Evolutionary conservation across 1,284 basidiomycete species (phyloP).

Genomic region (Fomitopsis betulina): DNA sequence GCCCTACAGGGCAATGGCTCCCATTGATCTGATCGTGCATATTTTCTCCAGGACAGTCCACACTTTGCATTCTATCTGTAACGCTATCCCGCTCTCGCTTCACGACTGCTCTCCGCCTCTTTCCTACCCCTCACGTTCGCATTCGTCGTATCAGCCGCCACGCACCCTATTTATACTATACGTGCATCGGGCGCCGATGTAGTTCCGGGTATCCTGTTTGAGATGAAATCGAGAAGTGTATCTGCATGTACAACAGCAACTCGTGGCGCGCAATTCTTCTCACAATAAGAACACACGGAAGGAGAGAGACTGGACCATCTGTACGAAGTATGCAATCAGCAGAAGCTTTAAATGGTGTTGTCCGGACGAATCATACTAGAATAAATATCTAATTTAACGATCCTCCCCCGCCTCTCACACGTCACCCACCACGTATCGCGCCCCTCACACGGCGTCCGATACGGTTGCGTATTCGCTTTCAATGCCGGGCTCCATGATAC

Average conservation of each 20-base stretch:
- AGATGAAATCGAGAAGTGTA: neutral
- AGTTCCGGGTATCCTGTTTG: neutral
- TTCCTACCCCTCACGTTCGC: neutral
- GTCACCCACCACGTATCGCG: neutral
- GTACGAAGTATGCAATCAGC: conserved; percentile 2
- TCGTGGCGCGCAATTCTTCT: neutral
- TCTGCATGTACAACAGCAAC: conserved; percentile 7
- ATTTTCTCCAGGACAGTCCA: conserved; percentile 3
- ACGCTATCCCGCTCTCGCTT: conserved; percentile 8
- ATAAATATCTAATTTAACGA: neutral
- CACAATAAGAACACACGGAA: too few relatives aligned
- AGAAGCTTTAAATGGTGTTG: conserved; percentile 3
- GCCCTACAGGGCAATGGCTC: conserved; percentile 67
- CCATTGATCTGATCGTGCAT: conserved; percentile 52
- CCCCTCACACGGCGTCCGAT: conserved; percentile 52
- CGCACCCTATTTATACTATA: conserved; percentile 1
- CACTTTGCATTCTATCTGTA: conserved; percentile 4
- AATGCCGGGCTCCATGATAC: conserved; percentile 82
- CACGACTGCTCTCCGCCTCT: neutral
- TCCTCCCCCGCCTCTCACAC: neutral
- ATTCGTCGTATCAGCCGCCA: neutral
- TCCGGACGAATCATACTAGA: neutral
- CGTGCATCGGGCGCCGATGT: neutral
- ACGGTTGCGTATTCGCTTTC: conserved; percentile 86
- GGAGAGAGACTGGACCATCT: neutral